Evolutionary conservation across 352 stramenopile genomes (phyloP).

Genomic region (Pythium diclinum): DNA sequence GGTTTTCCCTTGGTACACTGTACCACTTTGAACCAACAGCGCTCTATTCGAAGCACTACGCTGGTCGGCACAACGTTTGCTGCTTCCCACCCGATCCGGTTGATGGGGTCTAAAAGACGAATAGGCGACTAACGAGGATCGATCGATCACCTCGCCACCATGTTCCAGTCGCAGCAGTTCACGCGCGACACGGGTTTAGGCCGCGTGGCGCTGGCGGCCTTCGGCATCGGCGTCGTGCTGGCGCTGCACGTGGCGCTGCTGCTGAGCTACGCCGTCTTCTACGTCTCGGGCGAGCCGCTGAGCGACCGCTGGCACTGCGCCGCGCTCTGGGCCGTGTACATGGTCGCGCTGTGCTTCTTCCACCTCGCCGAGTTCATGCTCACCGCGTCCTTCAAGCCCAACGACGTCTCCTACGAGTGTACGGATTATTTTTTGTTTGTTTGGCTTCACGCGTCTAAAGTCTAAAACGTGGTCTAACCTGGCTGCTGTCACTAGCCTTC

Average conservation of each 20-base stretch:
- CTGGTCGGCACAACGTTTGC: not conserved
- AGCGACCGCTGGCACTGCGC: constrained; percentile 45
- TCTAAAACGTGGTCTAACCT: constrained; percentile 5
- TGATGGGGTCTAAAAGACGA: not conserved
- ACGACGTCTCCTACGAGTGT: constrained; percentile 83
- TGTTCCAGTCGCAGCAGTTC: constrained; percentile 79
- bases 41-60: constrained; percentile 3
- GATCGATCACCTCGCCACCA: constrained; percentile 13
- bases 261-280: constrained; percentile 29
- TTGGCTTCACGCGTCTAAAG: too few relatives aligned
- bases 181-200: constrained; percentile 70
- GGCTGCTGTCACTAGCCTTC: constrained; percentile 49
- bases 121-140: too few relatives aligned
- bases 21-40: not conserved
- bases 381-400: constrained; percentile 75
- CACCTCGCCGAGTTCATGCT: constrained; percentile 84
- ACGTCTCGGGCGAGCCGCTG: constrained; percentile 3
- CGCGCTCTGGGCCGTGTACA: constrained; percentile 73
- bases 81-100: not conserved
- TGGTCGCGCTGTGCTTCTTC: constrained; percentile 75
- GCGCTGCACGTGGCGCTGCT: constrained; percentile 59
- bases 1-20: not conserved
- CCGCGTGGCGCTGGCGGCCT: constrained; percentile 69
- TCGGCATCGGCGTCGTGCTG: constrained; percentile 72
- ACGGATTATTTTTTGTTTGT: not conserved